Conservation (phyloP, 2,329 filamentous ascomycete genomes). For the Sclerotinia trifoliorum region DNA sequence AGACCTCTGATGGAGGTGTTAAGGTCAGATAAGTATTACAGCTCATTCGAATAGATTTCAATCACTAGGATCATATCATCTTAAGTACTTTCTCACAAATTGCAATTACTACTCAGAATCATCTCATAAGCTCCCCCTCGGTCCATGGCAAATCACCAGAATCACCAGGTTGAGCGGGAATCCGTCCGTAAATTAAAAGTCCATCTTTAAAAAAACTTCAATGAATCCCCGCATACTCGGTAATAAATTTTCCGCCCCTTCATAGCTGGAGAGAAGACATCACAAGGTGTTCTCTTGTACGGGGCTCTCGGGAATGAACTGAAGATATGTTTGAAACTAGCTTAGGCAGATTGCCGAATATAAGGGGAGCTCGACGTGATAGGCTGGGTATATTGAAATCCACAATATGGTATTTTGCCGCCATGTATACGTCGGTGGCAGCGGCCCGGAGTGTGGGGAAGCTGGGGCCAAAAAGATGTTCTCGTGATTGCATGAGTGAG, state of each 20-base stretch:
- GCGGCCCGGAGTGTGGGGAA: conserved; percentile 19
- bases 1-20: not conserved
- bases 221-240: not conserved
- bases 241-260: conserved; percentile 14
- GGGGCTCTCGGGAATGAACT: conserved; percentile 4
- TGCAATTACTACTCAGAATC: not conserved
- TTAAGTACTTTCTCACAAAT: conserved; percentile 11
- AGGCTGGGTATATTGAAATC: conserved; percentile 15
- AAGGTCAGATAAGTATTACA: not conserved
- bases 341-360: conserved; percentile 15
- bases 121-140: not conserved
- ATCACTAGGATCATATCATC: not conserved
- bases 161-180: not conserved
- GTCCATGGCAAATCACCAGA: not conserved
- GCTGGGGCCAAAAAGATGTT: not conserved
- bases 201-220: not conserved
- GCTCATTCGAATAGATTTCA: not conserved
- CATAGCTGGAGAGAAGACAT: not conserved
- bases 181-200: conserved; percentile 3
- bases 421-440: conserved; percentile 15
- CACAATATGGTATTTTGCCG: not conserved
- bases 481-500: conserved; percentile 16
- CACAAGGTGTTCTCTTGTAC: not conserved
- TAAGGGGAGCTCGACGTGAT: conserved; percentile 10
- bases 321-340: not conserved